Conservation (phyloP, 768 basidiomycete genomes). For the Austroboletus festivus region DNA sequence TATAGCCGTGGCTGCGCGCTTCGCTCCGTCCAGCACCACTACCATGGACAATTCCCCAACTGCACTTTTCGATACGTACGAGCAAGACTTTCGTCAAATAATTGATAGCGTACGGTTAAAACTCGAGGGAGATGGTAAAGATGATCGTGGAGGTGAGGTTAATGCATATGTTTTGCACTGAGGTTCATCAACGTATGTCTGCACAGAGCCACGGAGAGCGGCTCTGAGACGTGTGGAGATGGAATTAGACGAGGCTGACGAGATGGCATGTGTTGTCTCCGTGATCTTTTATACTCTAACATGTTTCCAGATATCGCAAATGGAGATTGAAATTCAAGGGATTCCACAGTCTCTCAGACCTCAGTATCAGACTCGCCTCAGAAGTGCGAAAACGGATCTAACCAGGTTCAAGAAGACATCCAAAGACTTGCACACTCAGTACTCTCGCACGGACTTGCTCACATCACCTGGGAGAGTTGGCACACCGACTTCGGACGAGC, state of each 20-base stretch:
- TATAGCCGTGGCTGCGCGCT: slow-evolving; percentile 17
- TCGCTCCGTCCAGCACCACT: slow-evolving; percentile 8
- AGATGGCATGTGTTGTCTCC: slow-evolving; percentile 62
- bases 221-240: slow-evolving; percentile 82
- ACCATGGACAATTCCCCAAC: slow-evolving; percentile 86
- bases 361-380: slow-evolving; percentile 73
- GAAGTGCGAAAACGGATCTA: slow-evolving; percentile 71
- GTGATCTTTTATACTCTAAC: slow-evolving; percentile 1
- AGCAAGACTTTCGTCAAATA: slow-evolving; percentile 87
- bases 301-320: slow-evolving; percentile 80
- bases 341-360: slow-evolving; percentile 83
- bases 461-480: slow-evolving; percentile 40
- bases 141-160: slow-evolving; percentile 65
- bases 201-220: slow-evolving; percentile 75
- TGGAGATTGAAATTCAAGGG: slow-evolving; percentile 97
- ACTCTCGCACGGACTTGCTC: slow-evolving; percentile 78
- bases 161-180: neutral
- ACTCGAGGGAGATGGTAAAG: slow-evolving; percentile 66
- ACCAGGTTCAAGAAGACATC: slow-evolving; percentile 76
- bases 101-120: slow-evolving; percentile 71
- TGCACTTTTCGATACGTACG: slow-evolving; percentile 86
- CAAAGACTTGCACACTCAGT: slow-evolving; percentile 67
- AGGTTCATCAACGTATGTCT: slow-evolving; percentile 1
- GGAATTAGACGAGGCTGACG: slow-evolving; percentile 97
- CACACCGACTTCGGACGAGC: slow-evolving; percentile 66